phyloP scores from a whole-genome alignment of 169 alveolate genomes.

The Plasmodium chabaudi region DNA sequence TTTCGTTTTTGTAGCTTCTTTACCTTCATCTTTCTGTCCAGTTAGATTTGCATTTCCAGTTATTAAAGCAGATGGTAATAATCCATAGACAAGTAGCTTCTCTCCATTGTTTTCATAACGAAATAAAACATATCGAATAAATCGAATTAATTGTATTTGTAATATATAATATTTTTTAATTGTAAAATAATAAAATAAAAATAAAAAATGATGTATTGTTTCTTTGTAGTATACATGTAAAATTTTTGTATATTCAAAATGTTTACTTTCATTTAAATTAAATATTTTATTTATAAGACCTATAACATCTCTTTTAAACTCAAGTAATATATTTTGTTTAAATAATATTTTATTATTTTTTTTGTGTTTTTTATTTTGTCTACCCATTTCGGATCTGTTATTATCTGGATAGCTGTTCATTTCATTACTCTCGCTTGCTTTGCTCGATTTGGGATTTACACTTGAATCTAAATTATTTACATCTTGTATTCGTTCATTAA shows the following conservation, averaged over 20 bases:
- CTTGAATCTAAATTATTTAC: not conserved
- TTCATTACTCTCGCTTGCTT: too few species aligned
- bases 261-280: slow-evolving; percentile 11
- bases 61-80: not conserved
- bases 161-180: slow-evolving; percentile 49
- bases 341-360: slow-evolving; percentile 19
- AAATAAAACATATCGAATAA: slow-evolving; percentile 25
- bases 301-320: slow-evolving; percentile 44
- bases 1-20: slow-evolving; percentile 1
- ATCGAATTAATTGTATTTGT: slow-evolving; percentile 33
- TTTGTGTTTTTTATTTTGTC: too few species aligned
- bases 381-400: too few species aligned
- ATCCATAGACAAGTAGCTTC: too few species aligned
- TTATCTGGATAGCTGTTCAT: too few species aligned
- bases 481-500: slow-evolving; percentile 38
- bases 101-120: slow-evolving; percentile 36
- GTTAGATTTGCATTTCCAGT: not conserved
- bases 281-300: slow-evolving; percentile 18
- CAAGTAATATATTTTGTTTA: slow-evolving; percentile 20
- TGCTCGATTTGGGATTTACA: not conserved
- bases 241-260: slow-evolving; percentile 25
- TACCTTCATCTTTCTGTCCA: not conserved
- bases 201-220: slow-evolving; percentile 40
- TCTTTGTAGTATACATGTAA: slow-evolving; percentile 30
- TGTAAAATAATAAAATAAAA: slow-evolving; percentile 60